Percentiles rank a stretch among this genome's conserved stretches.
Conservation (phyloP, 257 asterid species). For the Gynochthodes officinalis region DNA sequence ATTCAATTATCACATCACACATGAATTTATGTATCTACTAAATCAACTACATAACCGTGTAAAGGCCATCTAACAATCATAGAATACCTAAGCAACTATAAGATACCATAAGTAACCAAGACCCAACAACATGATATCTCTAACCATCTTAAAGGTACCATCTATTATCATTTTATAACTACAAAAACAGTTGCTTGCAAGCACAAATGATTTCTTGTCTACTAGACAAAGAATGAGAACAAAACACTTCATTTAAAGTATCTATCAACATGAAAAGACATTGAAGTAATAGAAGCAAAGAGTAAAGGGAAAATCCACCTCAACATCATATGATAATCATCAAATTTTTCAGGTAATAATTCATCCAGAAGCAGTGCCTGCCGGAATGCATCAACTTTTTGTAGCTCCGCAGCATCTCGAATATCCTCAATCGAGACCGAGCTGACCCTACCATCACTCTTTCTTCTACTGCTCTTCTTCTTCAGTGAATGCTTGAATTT, state of each 20-base stretch:
- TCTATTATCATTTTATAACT: not conserved
- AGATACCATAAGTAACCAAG: not conserved
- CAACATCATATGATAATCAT: conserved; percentile 91
- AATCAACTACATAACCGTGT: not conserved
- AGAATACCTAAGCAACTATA: not conserved
- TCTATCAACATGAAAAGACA: not conserved
- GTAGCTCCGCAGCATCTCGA: conserved; percentile 84
- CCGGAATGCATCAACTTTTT: conserved; percentile 82
- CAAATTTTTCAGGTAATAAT: conserved; percentile 73
- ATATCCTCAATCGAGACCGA: conserved; percentile 93
- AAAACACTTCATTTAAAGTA: not conserved
- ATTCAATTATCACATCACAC: not conserved
- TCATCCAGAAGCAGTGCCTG: conserved; percentile 85
- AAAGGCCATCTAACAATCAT: not conserved
- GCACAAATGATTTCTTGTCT: not conserved
- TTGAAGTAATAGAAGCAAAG: conserved; percentile 16
- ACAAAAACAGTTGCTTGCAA: not conserved
- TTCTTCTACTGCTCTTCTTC: conserved; percentile 85
- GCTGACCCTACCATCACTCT: conserved; percentile 77
- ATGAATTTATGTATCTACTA: not conserved
- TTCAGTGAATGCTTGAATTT: conserved; percentile 92
- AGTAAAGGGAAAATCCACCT: conserved; percentile 44
- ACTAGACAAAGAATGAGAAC: not conserved
- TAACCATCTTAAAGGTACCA: not conserved
- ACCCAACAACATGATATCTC: not conserved